phyloP scores from a whole-genome alignment of 2,329 filamentous ascomycete species.

The Sporothrix phasma region DNA sequence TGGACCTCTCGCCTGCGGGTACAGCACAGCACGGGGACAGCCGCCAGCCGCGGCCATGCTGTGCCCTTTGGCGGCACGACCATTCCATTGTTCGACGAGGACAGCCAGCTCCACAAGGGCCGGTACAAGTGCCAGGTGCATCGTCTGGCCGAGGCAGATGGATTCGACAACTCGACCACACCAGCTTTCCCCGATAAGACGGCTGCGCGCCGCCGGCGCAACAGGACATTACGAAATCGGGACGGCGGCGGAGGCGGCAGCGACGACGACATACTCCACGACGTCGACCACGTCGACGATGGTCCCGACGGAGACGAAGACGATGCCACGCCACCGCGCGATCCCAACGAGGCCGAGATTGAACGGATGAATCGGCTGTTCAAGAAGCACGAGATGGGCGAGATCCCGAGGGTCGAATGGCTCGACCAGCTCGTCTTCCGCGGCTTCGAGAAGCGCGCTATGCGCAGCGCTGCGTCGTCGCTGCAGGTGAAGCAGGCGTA shows the following conservation, averaged over 20 bases:
- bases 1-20: constrained; percentile 83
- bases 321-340: constrained; percentile 34
- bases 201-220: constrained; percentile 32
- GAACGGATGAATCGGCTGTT: constrained; percentile 82
- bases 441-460: constrained; percentile 68
- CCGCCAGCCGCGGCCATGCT: constrained; percentile 55
- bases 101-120: constrained; percentile 85
- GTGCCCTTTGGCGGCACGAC: constrained; percentile 94
- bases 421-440: constrained; percentile 90
- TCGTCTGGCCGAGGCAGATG: constrained; percentile 74
- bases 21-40: constrained; percentile 38
- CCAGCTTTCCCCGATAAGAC: constrained; percentile 55
- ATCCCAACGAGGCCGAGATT: constrained; percentile 71
- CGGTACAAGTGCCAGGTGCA: constrained; percentile 85
- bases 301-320: constrained; percentile 40
- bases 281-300: constrained; percentile 29
- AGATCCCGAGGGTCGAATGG: constrained; percentile 89
- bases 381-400: constrained; percentile 97
- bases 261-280: constrained; percentile 25
- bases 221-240: constrained; percentile 29
- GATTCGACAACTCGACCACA: constrained; percentile 68
- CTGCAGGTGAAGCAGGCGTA: constrained; percentile 36
- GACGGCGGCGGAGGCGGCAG: constrained; percentile 33
- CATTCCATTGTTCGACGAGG: constrained; percentile 79
- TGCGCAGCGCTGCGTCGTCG: constrained; percentile 54